Evolutionary conservation across 192 early-diverging fungal genomes (phyloP).

Genomic region (Gamsiella multidivaricata): DNA sequence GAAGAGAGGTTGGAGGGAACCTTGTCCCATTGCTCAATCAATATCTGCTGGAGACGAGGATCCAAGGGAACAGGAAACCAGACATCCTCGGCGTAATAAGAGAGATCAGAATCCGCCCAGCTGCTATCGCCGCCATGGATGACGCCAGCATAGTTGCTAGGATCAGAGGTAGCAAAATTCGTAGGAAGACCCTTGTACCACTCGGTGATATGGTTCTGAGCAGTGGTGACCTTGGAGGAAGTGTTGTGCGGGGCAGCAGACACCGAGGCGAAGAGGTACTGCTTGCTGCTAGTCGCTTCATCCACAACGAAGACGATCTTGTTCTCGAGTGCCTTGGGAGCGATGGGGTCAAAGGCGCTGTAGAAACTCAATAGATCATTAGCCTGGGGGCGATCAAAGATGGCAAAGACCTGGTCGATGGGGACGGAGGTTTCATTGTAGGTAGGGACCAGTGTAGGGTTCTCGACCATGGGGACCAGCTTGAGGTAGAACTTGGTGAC

Average conservation of each 20-base stretch:
- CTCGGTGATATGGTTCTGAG: slow-evolving; percentile 15
- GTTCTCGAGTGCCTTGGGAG: slow-evolving; percentile 28
- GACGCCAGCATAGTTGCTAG: slow-evolving; percentile 8
- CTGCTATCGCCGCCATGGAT: slow-evolving; percentile 12
- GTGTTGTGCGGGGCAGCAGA: slow-evolving; percentile 21
- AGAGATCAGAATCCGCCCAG: slow-evolving; percentile 22
- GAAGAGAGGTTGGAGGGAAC: slow-evolving; percentile 23
- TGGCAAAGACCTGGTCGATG: slow-evolving; percentile 34
- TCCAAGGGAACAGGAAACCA: slow-evolving; percentile 31
- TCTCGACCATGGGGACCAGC: slow-evolving; percentile 24
- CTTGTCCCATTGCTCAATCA: slow-evolving; percentile 38
- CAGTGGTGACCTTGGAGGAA: slow-evolving; percentile 5
- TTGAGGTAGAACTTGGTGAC: slow-evolving; percentile 33
- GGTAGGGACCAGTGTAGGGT: slow-evolving; percentile 22
- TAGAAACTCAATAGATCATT: slow-evolving; percentile 17
- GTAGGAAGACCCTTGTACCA: slow-evolving; percentile 34
- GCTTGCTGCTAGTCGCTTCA: slow-evolving; percentile 16
- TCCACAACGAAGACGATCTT: slow-evolving; percentile 30
- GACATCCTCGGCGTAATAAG: slow-evolving; percentile 35
- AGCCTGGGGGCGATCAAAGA: slow-evolving; percentile 32
- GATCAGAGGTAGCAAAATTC: slow-evolving; percentile 26
- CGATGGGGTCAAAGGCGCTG: slow-evolving; percentile 14
- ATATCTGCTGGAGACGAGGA: slow-evolving; percentile 13
- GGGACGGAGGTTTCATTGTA: slow-evolving; percentile 14
- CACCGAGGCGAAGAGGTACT: slow-evolving; percentile 34